phyloP scores from a whole-genome alignment of 1,284 basidiomycete genomes.

The Apiotrichum mycotoxinovorans region DNA sequence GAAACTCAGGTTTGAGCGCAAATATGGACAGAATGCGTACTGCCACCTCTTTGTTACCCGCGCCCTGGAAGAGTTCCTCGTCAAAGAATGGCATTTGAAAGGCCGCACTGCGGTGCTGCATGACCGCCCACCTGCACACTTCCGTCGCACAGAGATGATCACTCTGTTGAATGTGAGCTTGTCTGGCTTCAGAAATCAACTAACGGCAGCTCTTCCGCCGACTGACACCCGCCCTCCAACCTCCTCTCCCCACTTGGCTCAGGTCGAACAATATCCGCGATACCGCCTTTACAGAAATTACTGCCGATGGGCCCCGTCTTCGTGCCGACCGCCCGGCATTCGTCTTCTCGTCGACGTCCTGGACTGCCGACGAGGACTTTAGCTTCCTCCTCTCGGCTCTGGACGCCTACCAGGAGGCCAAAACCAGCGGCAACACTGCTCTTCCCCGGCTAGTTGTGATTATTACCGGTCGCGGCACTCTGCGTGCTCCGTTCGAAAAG shows the following conservation, averaged over 20 bases:
- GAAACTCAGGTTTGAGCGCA: constrained; percentile 66
- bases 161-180: constrained; percentile 61
- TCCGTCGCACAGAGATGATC: constrained; percentile 64
- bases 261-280: constrained; percentile 36
- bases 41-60: constrained; percentile 92
- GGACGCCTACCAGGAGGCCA: constrained; percentile 52
- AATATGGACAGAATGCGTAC: constrained; percentile 73
- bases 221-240: constrained; percentile 43
- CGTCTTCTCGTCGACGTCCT: constrained; percentile 87
- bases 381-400: constrained; percentile 73
- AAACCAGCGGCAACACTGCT: constrained; percentile 12
- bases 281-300: constrained; percentile 29
- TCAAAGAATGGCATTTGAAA: constrained; percentile 71
- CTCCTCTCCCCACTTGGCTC: constrained; percentile 38
- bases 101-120: constrained; percentile 74
- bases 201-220: constrained; percentile 58
- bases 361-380: constrained; percentile 98
- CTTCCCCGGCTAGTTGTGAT: constrained; percentile 76
- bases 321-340: constrained; percentile 75
- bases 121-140: constrained; percentile 79
- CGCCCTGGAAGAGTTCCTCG: constrained; percentile 73
- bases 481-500: constrained; percentile 69
- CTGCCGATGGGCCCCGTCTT: constrained; percentile 41
- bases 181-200: constrained; percentile 9
- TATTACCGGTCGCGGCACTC: constrained; percentile 88